These are phyloP conservation scores for Millerozyma acaciae DNA, from an alignment of 805 yeast species.

Conservation along the genomic window DNA sequence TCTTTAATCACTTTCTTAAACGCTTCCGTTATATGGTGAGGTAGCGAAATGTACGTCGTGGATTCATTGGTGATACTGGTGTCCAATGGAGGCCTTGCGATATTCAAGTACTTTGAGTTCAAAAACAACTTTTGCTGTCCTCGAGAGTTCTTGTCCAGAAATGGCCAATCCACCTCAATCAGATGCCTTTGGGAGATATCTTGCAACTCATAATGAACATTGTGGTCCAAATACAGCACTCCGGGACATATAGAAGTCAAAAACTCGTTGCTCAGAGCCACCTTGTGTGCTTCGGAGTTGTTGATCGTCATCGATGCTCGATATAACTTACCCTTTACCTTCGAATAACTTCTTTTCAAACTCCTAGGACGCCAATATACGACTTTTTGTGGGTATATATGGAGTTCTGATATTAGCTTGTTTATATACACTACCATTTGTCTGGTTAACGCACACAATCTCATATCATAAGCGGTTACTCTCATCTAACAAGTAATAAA, in stretches of 20 bases:
- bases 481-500: too few relatives aligned
- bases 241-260: constrained; percentile 39
- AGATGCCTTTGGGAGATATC: constrained; percentile 1
- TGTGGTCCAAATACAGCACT: constrained; percentile 25
- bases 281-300: too few relatives aligned
- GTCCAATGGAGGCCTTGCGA: constrained; percentile 34
- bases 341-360: too few relatives aligned
- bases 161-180: constrained; percentile 22
- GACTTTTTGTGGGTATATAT: too few relatives aligned
- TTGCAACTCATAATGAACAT: constrained; percentile 27
- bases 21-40: constrained; percentile 44
- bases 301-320: too few relatives aligned
- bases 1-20: constrained; percentile 33
- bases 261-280: constrained; percentile 28
- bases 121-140: constrained; percentile 15
- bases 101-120: constrained; percentile 26
- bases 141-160: constrained; percentile 11
- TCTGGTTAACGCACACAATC: too few relatives aligned
- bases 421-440: too few relatives aligned
- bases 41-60: constrained; percentile 49
- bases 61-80: constrained; percentile 35
- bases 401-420: too few relatives aligned
- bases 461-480: too few relatives aligned
- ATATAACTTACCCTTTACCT: too few relatives aligned
- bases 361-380: too few relatives aligned